phyloP scores from a whole-genome alignment of 345 rosid species.

The Syzygium aqueum region DNA sequence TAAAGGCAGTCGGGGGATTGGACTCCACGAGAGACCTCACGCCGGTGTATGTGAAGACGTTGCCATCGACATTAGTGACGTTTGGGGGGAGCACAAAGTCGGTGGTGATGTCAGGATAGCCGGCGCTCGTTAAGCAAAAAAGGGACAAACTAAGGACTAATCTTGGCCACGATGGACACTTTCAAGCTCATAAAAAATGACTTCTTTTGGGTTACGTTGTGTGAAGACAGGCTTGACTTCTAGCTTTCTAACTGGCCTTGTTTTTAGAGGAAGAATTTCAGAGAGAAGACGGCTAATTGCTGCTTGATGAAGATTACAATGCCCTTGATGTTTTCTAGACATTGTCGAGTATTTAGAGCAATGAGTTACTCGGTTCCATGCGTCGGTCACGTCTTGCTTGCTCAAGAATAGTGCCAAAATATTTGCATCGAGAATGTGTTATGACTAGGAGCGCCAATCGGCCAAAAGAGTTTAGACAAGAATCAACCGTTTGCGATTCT shows the following conservation, averaged over 20 bases:
- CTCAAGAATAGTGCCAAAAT: no score
- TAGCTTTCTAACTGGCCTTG: neutral
- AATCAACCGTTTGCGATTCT: no score
- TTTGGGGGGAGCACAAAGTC: conserved; percentile 6
- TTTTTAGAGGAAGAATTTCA: neutral
- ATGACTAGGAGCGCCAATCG: no score
- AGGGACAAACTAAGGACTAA: neutral
- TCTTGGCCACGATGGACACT: neutral
- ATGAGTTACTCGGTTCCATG: no score
- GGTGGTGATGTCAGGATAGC: conserved; percentile 4
- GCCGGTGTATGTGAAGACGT: conserved; percentile 7
- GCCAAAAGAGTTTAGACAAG: no score
- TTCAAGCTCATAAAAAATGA: neutral
- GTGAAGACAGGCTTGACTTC: neutral
- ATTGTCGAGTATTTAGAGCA: no score
- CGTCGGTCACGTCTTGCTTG: no score
- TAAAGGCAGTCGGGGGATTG: neutral
- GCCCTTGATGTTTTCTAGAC: neutral
- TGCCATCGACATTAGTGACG: neutral
- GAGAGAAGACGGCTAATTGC: neutral
- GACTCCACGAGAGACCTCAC: neutral
- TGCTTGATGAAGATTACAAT: neutral
- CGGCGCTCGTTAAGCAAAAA: neutral
- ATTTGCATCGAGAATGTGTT: no score
- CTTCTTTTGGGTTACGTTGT: neutral